These are phyloP conservation scores for Colletotrichum brevisporum DNA, from an alignment of 2,329 filamentous ascomycete genomes.

Conservation along the genomic window DNA sequence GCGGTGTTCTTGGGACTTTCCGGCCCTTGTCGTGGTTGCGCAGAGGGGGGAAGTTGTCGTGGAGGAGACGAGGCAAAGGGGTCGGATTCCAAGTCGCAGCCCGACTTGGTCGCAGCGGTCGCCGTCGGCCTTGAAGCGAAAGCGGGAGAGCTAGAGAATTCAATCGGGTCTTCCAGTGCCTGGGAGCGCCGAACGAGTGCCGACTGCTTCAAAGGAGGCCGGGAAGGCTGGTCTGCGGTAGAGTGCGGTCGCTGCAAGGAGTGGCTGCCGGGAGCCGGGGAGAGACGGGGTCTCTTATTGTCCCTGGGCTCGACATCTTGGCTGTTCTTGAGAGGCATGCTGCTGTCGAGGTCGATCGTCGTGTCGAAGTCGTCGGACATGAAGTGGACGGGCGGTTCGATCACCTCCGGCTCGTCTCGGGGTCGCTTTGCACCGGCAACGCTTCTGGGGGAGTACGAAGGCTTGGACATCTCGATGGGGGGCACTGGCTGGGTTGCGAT, in stretches of 20 bases:
- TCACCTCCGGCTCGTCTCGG: constrained; percentile 9
- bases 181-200: constrained; percentile 1
- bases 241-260: constrained; percentile 14
- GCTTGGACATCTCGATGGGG: not conserved
- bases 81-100: constrained; percentile 24
- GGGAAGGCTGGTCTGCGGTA: not conserved
- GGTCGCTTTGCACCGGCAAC: constrained; percentile 13
- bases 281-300: constrained; percentile 49
- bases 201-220: not conserved
- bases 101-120: not conserved
- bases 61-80: constrained; percentile 45
- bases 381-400: constrained; percentile 46
- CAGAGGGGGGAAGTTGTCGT: constrained; percentile 7
- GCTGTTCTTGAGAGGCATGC: not conserved
- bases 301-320: constrained; percentile 43
- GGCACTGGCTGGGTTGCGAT: not conserved
- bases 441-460: not conserved
- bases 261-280: constrained; percentile 25
- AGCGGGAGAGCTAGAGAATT: constrained; percentile 54
- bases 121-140: not conserved
- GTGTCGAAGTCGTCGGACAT: constrained; percentile 59
- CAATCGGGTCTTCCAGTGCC: constrained; percentile 47
- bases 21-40: constrained; percentile 20
- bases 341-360: constrained; percentile 52
- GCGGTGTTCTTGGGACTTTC: constrained; percentile 45